Percentiles rank a stretch among this genome's conserved stretches.
These are phyloP conservation scores for Phytophthora agathidicida DNA, from an alignment of 352 stramenopile genomes.

Conservation along the genomic window DNA sequence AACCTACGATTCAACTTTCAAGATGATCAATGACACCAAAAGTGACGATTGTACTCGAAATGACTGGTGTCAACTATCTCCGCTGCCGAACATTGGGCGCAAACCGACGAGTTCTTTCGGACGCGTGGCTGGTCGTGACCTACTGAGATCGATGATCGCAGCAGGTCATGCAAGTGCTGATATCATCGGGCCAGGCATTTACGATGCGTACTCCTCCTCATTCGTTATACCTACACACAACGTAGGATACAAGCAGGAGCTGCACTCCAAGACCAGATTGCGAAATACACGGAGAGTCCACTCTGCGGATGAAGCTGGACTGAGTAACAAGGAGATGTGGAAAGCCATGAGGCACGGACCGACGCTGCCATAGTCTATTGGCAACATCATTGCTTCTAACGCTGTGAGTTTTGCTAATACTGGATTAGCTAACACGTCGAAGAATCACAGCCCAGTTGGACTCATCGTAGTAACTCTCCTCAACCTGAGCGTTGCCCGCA, in stretches of 20 bases:
- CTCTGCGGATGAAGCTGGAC: conserved; percentile 1
- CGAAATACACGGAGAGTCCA: conserved; percentile 1
- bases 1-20: conserved; percentile 3
- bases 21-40: conserved; percentile 1
- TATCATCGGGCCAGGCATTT: conserved; percentile 39
- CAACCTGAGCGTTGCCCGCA: conserved; percentile 66
- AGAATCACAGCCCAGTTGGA: conserved; percentile 89
- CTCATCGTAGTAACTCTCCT: conserved; percentile 86
- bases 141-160: conserved; percentile 53
- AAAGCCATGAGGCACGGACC: conserved; percentile 35
- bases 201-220: conserved; percentile 33
- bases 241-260: conserved; percentile 43
- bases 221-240: conserved; percentile 44
- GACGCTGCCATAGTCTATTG: conserved; percentile 22
- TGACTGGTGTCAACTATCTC: conserved; percentile 9
- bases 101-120: conserved; percentile 39
- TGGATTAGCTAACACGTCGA: conserved; percentile 51
- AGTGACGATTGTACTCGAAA: neutral
- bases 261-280: conserved; percentile 12
- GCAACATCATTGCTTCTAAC: neutral
- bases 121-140: conserved; percentile 40
- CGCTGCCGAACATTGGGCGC: neutral
- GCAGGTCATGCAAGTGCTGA: conserved; percentile 50
- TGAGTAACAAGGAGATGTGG: conserved; percentile 42
- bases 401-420: neutral